phyloP scores from a whole-genome alignment of 1,139 yeast species.

The Candida anutae region DNA sequence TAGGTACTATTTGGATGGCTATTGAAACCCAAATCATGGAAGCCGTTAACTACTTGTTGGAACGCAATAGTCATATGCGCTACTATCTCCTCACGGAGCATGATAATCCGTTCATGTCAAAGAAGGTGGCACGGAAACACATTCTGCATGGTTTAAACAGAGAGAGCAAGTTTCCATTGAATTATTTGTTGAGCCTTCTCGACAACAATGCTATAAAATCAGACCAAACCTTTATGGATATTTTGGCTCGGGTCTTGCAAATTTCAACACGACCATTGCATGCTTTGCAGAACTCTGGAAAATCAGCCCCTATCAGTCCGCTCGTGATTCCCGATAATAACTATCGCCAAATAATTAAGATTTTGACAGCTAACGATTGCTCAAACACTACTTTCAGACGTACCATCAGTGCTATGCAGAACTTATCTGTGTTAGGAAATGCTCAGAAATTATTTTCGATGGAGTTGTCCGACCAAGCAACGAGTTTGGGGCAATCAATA shows the following conservation, averaged over 20 bases:
- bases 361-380: constrained; percentile 80
- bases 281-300: constrained; percentile 26
- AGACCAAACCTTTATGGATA: constrained; percentile 70
- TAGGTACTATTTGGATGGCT: constrained; percentile 57
- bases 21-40: constrained; percentile 78
- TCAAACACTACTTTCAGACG: constrained; percentile 81
- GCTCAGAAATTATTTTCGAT: constrained; percentile 60
- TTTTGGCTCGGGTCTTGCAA: constrained; percentile 66
- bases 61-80: constrained; percentile 61
- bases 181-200: constrained; percentile 54
- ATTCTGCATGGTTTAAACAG: constrained; percentile 33
- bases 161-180: constrained; percentile 62
- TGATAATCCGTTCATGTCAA: constrained; percentile 49
- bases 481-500: constrained; percentile 49
- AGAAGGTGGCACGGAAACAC: constrained; percentile 32
- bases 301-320: constrained; percentile 34
- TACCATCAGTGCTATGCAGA: constrained; percentile 76
- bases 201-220: constrained; percentile 59
- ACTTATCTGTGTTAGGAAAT: constrained; percentile 54
- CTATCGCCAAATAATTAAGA: constrained; percentile 55
- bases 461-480: constrained; percentile 64
- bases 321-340: constrained; percentile 64
- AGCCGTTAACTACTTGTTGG: constrained; percentile 63
- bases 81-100: constrained; percentile 78
- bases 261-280: constrained; percentile 69